phyloP scores from a whole-genome alignment of 805 yeast species.

The Metschnikowia gruessii region DNA sequence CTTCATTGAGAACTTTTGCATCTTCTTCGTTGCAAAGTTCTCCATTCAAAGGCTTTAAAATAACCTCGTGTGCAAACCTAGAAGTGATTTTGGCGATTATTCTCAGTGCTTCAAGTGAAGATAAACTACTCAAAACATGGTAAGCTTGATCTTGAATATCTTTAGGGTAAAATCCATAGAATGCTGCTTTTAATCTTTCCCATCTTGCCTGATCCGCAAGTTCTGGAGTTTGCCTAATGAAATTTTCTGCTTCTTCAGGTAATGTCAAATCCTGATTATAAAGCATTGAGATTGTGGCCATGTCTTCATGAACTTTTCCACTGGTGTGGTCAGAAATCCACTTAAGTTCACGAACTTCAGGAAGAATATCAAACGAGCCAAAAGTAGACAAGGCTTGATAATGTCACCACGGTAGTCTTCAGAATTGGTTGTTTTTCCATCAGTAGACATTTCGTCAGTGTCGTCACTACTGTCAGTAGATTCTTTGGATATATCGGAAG shows the following conservation, averaged over 20 bases:
- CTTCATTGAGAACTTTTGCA: neutral
- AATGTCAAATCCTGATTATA: neutral
- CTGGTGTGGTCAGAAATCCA: too few species aligned
- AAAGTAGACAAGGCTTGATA: too few species aligned
- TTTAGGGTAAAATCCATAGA: neutral
- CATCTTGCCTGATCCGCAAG: neutral
- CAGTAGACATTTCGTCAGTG: too few species aligned
- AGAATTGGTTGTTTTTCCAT: too few species aligned
- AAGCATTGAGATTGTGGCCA: neutral
- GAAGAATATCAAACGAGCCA: too few species aligned
- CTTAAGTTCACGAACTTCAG: too few species aligned
- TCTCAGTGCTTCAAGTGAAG: neutral
- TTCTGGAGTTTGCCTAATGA: neutral
- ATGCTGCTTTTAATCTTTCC: neutral
- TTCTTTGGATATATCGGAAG: too few species aligned
- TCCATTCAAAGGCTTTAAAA: neutral
- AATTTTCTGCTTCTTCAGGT: neutral
- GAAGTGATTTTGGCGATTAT: neutral
- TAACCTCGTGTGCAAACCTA: neutral
- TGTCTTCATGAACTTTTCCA: neutral
- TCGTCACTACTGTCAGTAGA: too few species aligned
- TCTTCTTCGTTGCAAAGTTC: neutral
- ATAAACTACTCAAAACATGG: neutral
- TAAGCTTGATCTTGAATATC: neutral
- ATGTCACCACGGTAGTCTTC: too few species aligned